phyloP scores from a whole-genome alignment of 1,284 basidiomycete species.

The Ganoderma resinaceum region DNA sequence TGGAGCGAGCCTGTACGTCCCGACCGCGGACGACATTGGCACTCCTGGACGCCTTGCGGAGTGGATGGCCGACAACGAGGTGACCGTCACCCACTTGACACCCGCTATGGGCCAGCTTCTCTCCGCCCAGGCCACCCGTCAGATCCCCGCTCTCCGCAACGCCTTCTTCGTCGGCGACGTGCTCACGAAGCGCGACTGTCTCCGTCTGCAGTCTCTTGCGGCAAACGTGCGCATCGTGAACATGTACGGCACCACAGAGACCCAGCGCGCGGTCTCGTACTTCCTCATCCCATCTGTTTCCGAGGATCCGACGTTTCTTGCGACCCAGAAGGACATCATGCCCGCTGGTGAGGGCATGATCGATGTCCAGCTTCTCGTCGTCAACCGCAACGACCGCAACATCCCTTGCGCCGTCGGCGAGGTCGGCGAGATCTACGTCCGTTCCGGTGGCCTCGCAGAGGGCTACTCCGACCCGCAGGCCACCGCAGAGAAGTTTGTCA shows the following conservation, averaged over 20 bases:
- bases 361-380: slow-evolving; percentile 96
- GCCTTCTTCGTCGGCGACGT: slow-evolving; percentile 99
- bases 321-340: slow-evolving; percentile 97
- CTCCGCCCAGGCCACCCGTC: slow-evolving; percentile 91
- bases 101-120: slow-evolving; percentile 99
- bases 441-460: slow-evolving; percentile 95
- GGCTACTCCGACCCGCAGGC: slow-evolving; percentile 91
- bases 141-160: slow-evolving; percentile 87
- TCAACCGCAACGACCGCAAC: slow-evolving; percentile 91
- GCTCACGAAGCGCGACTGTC: slow-evolving; percentile 97
- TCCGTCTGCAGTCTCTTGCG: slow-evolving; percentile 93
- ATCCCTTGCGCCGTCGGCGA: slow-evolving; percentile 95
- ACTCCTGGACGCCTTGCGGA: slow-evolving; percentile 96
- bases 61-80: slow-evolving; percentile 95
- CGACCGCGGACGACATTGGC: slow-evolving; percentile 97
- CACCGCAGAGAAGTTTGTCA: slow-evolving; percentile 90
- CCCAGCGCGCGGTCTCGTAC: slow-evolving; percentile 98
- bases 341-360: slow-evolving; percentile 98
- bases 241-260: slow-evolving; percentile 99
- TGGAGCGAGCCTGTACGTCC: slow-evolving; percentile 95
- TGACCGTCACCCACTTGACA: slow-evolving; percentile 96
- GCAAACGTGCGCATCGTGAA: slow-evolving; percentile 95
- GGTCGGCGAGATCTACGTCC: slow-evolving; percentile 98
- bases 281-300: slow-evolving; percentile 92
- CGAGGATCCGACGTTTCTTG: slow-evolving; percentile 89